Percentiles rank a stretch among this genome's conserved stretches.
These are phyloP conservation scores for Karstenula rhodostoma DNA, from an alignment of 2,329 filamentous ascomycete species.

Conservation along the genomic window DNA sequence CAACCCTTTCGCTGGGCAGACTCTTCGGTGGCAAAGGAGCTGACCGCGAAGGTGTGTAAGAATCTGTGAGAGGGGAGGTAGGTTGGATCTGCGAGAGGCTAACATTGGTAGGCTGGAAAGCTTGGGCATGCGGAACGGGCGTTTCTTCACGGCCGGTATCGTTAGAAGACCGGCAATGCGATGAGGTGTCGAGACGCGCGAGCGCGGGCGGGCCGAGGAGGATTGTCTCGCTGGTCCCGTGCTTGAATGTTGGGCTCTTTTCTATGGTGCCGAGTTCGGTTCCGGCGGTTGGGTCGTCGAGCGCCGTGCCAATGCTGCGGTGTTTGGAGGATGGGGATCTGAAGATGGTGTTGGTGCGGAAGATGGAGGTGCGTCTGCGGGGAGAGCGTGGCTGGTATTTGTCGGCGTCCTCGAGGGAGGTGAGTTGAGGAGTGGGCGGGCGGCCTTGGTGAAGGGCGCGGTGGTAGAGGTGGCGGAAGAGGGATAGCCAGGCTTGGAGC, in stretches of 20 bases:
- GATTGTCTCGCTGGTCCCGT: slow-evolving; percentile 4
- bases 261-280: slow-evolving; percentile 1
- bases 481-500: slow-evolving; percentile 34
- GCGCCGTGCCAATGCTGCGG: not conserved
- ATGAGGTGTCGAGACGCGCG: not conserved
- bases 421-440: slow-evolving; percentile 25
- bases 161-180: not conserved
- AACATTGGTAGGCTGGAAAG: not conserved
- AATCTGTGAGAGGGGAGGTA: not conserved
- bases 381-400: slow-evolving; percentile 16
- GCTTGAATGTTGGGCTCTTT: slow-evolving; percentile 6
- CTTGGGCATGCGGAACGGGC: not conserved
- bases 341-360: not conserved
- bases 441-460: slow-evolving; percentile 17
- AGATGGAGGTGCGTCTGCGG: slow-evolving; percentile 3
- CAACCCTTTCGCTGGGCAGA: not conserved
- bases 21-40: slow-evolving; percentile 13
- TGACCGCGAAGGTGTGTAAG: slow-evolving; percentile 12
- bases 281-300: not conserved
- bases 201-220: not conserved
- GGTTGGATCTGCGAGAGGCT: slow-evolving; percentile 17
- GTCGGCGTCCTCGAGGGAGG: slow-evolving; percentile 28
- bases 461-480: slow-evolving; percentile 24
- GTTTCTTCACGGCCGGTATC: not conserved
- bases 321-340: not conserved